Evolutionary conservation across 225 moss, liverwort and hornwort genomes (phyloP).

Genomic region (Ulota crispa): DNA sequence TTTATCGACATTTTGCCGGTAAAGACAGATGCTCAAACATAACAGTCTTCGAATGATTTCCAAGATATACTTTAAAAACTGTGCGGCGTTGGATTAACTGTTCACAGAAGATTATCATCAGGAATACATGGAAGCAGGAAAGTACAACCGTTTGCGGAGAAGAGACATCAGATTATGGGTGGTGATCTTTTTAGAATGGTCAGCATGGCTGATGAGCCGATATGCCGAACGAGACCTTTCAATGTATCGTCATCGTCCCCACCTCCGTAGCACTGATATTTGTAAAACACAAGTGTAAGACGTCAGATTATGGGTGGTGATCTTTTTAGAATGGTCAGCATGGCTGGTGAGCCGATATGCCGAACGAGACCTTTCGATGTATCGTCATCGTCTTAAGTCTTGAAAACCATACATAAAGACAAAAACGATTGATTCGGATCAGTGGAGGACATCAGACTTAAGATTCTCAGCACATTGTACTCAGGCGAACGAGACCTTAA

Average conservation of each 20-base stretch:
- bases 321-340: slow-evolving; percentile 53
- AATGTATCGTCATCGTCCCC: slow-evolving; percentile 32
- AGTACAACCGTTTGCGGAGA: not conserved
- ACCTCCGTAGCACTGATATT: not conserved
- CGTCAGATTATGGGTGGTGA: slow-evolving; percentile 37
- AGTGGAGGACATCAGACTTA: slow-evolving; percentile 38
- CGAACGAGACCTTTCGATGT: slow-evolving; percentile 49
- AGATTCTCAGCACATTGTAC: slow-evolving; percentile 40
- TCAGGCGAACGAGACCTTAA: slow-evolving; percentile 65
- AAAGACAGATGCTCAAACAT: fast-evolving
- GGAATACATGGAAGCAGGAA: fast-evolving
- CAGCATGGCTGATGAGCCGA: slow-evolving; percentile 48
- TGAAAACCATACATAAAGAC: fast-evolving
- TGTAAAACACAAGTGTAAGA: not conserved
- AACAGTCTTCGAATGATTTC: fast-evolving
- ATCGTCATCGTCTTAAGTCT: slow-evolving; percentile 16
- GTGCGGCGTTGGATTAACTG: not conserved
- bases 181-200: slow-evolving; percentile 51
- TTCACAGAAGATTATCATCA: too few relatives aligned
- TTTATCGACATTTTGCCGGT: not conserved
- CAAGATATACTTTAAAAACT: too few relatives aligned
- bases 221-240: slow-evolving; percentile 64
- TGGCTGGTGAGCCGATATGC: slow-evolving; percentile 43
- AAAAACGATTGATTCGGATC: fast-evolving
- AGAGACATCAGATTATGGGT: slow-evolving; percentile 42